phyloP scores from a whole-genome alignment of 805 yeast genomes.

The Metschnikowia lachancei region DNA sequence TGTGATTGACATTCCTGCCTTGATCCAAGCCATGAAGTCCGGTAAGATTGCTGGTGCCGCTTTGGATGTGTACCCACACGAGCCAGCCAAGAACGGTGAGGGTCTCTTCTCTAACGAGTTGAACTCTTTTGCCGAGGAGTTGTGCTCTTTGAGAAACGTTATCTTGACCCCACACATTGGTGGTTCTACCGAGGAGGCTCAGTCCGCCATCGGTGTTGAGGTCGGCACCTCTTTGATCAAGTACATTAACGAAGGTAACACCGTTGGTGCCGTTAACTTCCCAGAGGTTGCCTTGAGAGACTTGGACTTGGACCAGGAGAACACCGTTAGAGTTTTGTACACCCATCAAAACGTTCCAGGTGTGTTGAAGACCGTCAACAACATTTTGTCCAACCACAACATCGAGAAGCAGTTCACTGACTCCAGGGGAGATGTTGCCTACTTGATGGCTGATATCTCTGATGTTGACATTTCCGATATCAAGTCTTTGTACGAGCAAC shows the following conservation, averaged over 20 bases:
- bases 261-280: conserved; percentile 96
- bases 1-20: conserved; percentile 93
- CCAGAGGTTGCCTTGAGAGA: conserved; percentile 95
- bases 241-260: conserved; percentile 93
- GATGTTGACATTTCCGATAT: conserved; percentile 81
- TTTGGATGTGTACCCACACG: conserved; percentile 92
- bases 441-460: conserved; percentile 95
- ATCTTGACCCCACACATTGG: conserved; percentile 97
- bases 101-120: conserved; percentile 67
- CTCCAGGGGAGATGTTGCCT: conserved; percentile 92
- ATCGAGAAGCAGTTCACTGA: conserved; percentile 98
- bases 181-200: conserved; percentile 99
- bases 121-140: conserved; percentile 81
- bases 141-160: conserved; percentile 77
- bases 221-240: conserved; percentile 82
- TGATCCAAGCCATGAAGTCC: conserved; percentile 84
- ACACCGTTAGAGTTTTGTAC: conserved; percentile 89
- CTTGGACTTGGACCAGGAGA: conserved; percentile 79
- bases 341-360: conserved; percentile 98
- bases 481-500: conserved; percentile 76
- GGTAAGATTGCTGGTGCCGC: conserved; percentile 98
- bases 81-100: conserved; percentile 96
- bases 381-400: conserved; percentile 89
- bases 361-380: conserved; percentile 95
- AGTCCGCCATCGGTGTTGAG: conserved; percentile 94